phyloP scores from a whole-genome alignment of 2,329 filamentous ascomycete genomes.

The Nigrograna mackinnonii region DNA sequence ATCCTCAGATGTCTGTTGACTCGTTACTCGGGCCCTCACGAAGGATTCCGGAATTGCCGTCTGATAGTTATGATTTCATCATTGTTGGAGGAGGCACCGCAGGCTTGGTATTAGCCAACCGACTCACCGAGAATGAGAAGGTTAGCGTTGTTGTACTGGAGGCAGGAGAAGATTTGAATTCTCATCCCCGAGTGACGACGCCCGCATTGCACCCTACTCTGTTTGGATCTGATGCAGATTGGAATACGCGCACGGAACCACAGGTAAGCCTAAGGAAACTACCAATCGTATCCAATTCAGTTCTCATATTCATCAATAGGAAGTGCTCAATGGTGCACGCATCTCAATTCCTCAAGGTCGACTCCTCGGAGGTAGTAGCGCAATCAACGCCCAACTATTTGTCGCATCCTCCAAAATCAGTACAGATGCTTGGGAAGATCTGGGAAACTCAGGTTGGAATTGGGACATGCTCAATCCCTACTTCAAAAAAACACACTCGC shows the following conservation, averaged over 20 bases:
- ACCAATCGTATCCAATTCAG: neutral
- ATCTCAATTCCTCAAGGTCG: neutral
- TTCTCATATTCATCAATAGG: neutral
- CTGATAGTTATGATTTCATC: conserved; percentile 6
- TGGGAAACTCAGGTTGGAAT: conserved; percentile 62
- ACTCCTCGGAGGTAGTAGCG: conserved; percentile 1
- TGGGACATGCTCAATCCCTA: conserved; percentile 48
- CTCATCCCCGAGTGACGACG: conserved; percentile 32
- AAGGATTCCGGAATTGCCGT: conserved; percentile 2
- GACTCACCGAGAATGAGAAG: conserved; percentile 23
- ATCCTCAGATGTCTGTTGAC: too few relatives aligned
- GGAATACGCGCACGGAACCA: neutral
- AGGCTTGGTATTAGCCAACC: conserved; percentile 26
- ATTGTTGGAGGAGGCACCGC: conserved; percentile 23
- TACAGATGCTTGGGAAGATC: conserved; percentile 55
- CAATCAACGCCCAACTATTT: conserved; percentile 9
- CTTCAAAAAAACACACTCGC: conserved; percentile 56
- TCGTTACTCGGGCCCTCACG: too few relatives aligned
- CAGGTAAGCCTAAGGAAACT: neutral
- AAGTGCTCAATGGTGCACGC: neutral
- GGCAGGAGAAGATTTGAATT: conserved; percentile 27
- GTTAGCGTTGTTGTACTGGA: conserved; percentile 37
- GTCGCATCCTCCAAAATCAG: conserved; percentile 30
- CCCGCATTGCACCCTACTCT: conserved; percentile 30
- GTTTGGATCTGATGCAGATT: conserved; percentile 18